Evolutionary conservation across 805 yeast genomes (phyloP), one percentile per base, ranked within the genome.

Genomic region (Naumovozyma dairenensis): DNA sequence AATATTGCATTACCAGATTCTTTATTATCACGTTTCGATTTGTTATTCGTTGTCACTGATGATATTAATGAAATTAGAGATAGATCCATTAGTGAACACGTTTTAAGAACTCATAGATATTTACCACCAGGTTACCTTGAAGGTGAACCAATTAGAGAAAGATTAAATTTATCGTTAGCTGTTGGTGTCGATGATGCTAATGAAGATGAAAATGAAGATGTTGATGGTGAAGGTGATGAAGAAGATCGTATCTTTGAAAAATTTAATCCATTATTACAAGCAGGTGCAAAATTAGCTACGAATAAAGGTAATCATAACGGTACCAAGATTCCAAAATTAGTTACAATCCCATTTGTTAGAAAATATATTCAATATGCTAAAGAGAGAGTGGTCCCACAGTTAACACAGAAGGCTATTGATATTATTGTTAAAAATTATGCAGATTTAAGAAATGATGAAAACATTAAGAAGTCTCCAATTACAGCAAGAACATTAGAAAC

Each of bases 401-500:
- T 92, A 42, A 75, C 93, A 4, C 68, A 75, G 40, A 72, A 65
- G 31, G 96, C 97, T 1, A 72, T 86, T 7, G 80, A 77, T 34
- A 72, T 79, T 55, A 85, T 92, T 49, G 92, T 86, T 16, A 72
- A 71, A 34, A 74, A 81, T 13, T 92, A 89, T 55, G 66, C 94
- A 2, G 75, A 77, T 9, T 67, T 92, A 44, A 74, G 98, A 64
- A 87, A 86, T 55, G 82, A 80, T 43, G 80, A 77, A 50, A 81
- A 77, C 45, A 72, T 80, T 34, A 71, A 77, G 51, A 87, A 96
- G 1, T 80, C 95, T 1, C 97, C 98, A 24, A 83, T 89, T 45
- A 89, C 98, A 2, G 94, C 97, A n/a, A 82, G 98, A 76, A 92
- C 97, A 4, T 67, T 89, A 46, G 98, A 89, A 60, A 89, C 98